A percentile compares a stretch with the other conserved stretches of the same genome.
phyloP scores from a whole-genome alignment of 495 filamentous ascomycete genomes.

The Penicillium canariense region DNA sequence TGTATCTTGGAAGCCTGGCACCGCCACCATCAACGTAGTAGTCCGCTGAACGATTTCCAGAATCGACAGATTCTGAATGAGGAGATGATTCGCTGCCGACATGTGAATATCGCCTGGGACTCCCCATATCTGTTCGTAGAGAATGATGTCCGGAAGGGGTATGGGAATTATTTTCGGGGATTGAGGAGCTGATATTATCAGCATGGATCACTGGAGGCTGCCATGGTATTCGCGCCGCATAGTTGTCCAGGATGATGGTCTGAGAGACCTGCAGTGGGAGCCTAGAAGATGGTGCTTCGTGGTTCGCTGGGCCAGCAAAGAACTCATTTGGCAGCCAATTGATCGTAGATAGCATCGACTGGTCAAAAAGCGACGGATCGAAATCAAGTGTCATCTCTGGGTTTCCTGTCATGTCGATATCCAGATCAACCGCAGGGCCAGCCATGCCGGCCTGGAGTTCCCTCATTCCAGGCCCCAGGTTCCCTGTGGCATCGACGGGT shows the following conservation, averaged over 20 bases:
- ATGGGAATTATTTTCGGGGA: conserved; percentile 21
- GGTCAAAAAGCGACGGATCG: conserved; percentile 25
- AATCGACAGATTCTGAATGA: conserved; percentile 18
- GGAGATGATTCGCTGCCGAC: conserved; percentile 22
- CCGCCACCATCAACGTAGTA: conserved; percentile 39
- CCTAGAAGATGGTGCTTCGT: conserved; percentile 10
- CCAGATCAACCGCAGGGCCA: conserved; percentile 12
- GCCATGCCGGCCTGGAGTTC: conserved; percentile 16
- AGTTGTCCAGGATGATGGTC: conserved; percentile 11
- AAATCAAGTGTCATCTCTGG: conserved; percentile 26
- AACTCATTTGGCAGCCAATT: conserved; percentile 40
- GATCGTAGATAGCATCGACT: conserved; percentile 29
- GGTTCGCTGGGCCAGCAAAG: conserved; percentile 12
- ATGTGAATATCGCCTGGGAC: conserved; percentile 18
- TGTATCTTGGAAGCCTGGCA: conserved; percentile 31
- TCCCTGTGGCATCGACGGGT: conserved; percentile 5
- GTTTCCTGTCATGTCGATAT: conserved; percentile 21
- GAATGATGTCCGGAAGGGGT: conserved; percentile 25
- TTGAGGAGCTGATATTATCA: conserved; percentile 15
- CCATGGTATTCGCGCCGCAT: conserved; percentile 26
- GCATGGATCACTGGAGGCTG: conserved; percentile 29
- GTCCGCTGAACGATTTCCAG: conserved; percentile 29
- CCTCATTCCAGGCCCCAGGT: conserved; percentile 10
- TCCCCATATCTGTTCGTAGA: conserved; percentile 18
- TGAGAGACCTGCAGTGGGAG: conserved; percentile 21